These are phyloP conservation scores for Corynespora cassiicola DNA, from an alignment of 2,329 filamentous ascomycete genomes.

Conservation along the genomic window DNA sequence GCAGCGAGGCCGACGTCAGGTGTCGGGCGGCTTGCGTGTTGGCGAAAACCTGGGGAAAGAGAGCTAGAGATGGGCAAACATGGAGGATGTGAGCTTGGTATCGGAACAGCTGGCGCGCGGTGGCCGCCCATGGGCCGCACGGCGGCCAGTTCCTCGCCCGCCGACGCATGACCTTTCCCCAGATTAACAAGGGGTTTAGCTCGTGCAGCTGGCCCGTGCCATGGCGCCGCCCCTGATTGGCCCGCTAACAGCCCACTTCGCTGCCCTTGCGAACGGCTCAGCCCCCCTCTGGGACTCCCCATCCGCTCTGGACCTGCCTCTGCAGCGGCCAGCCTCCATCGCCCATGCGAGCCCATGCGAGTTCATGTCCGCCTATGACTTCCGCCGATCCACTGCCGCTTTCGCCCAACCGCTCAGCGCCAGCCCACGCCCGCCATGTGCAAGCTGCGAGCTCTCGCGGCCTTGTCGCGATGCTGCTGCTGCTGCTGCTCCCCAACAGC, in stretches of 20 bases:
- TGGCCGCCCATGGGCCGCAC: conserved; percentile 4
- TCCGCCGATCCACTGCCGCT: too few relatives aligned
- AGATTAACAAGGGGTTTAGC: conserved; percentile 25
- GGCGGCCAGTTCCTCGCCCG: conserved; percentile 8
- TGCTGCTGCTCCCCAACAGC: too few relatives aligned
- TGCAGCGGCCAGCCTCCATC: not conserved
- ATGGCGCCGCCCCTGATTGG: conserved; percentile 14
- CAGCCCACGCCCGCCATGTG: too few relatives aligned
- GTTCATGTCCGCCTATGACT: too few relatives aligned
- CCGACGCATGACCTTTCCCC: conserved; percentile 20
- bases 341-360: too few relatives aligned
- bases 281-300: too few relatives aligned
- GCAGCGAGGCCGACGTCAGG: too few relatives aligned
- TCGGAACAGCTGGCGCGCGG: conserved; percentile 21
- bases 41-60: conserved; percentile 33
- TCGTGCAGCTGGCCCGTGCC: conserved; percentile 12
- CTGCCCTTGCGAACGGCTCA: conserved; percentile 5
- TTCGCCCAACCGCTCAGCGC: conserved; percentile 4
- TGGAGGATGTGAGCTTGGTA: conserved; percentile 19
- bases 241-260: conserved; percentile 22
- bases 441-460: too few relatives aligned
- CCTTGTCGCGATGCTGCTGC: too few relatives aligned
- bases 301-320: not conserved
- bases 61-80: conserved; percentile 19
- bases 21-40: conserved; percentile 12